These are phyloP conservation scores for Cryptosporidium baileyi DNA, from an alignment of 169 alveolate genomes.

Conservation along the genomic window DNA sequence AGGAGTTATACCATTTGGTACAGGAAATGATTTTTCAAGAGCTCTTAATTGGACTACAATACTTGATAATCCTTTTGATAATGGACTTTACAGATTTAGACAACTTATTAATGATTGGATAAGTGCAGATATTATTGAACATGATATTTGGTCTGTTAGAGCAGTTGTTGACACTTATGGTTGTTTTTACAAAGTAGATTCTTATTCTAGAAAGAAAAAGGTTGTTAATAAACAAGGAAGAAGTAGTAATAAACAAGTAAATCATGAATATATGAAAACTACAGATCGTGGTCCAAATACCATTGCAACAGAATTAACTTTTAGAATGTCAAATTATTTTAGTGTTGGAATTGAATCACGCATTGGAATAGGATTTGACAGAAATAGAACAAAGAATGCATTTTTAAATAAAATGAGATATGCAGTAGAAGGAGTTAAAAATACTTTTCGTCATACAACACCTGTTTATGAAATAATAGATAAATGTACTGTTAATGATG, in stretches of 20 bases:
- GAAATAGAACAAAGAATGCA: constrained; percentile 77
- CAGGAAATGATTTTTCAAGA: constrained; percentile 94
- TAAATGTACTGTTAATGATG: constrained; percentile 59
- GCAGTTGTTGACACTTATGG: constrained; percentile 86
- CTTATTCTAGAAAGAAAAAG: constrained; percentile 62
- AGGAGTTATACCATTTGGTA: constrained; percentile 93
- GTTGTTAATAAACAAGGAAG: constrained; percentile 63
- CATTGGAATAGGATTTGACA: constrained; percentile 91
- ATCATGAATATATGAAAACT: constrained; percentile 9
- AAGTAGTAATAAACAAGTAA: constrained; percentile 22
- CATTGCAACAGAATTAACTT: constrained; percentile 53
- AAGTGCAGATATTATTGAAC: constrained; percentile 79
- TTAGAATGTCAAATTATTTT: constrained; percentile 88
- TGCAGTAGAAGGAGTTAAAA: constrained; percentile 61
- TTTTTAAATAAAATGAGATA: constrained; percentile 71
- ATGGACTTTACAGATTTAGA: constrained; percentile 81
- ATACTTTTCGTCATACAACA: constrained; percentile 57
- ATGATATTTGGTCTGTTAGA: constrained; percentile 90
- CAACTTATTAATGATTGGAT: constrained; percentile 78
- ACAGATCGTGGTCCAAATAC: constrained; percentile 40
- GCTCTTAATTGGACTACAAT: constrained; percentile 89
- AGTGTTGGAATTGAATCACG: constrained; percentile 93
- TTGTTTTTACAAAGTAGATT: constrained; percentile 71
- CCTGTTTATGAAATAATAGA: constrained; percentile 36
- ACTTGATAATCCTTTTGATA: constrained; percentile 79